These are phyloP conservation scores for Penstemon eatonii DNA, from an alignment of 257 asterid genomes.

Conservation along the genomic window DNA sequence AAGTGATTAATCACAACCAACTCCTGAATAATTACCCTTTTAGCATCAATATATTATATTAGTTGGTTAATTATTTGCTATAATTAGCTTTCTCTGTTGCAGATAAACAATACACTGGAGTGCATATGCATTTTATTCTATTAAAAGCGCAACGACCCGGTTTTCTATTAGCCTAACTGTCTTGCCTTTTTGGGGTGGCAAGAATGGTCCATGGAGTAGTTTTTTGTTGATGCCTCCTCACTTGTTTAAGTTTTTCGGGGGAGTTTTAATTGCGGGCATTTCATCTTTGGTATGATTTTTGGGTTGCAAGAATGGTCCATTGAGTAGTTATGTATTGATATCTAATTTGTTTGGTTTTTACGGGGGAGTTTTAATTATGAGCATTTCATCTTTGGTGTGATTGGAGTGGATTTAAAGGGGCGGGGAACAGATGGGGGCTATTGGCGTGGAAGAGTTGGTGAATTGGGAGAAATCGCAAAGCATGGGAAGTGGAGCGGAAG, in stretches of 20 bases:
- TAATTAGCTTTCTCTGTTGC: slow-evolving; percentile 42
- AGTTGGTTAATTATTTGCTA: slow-evolving; percentile 37
- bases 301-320: slow-evolving; percentile 16
- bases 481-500: slow-evolving; percentile 52
- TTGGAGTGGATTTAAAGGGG: slow-evolving; percentile 21
- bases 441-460: slow-evolving; percentile 76
- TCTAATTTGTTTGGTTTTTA: slow-evolving; percentile 21
- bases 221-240: too few relatives aligned
- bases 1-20: slow-evolving; percentile 72
- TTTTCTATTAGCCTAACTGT: slow-evolving; percentile 27
- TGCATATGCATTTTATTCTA: not conserved
- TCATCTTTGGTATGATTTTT: too few relatives aligned
- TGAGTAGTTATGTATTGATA: slow-evolving; percentile 18
- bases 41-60: slow-evolving; percentile 28
- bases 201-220: too few relatives aligned
- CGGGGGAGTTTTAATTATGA: slow-evolving; percentile 27
- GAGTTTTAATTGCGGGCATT: too few relatives aligned
- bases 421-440: slow-evolving; percentile 66
- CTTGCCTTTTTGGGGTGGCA: slow-evolving; percentile 21
- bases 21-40: slow-evolving; percentile 35
- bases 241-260: too few relatives aligned
- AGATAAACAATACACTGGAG: slow-evolving; percentile 43
- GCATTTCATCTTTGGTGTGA: slow-evolving; percentile 20
- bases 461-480: slow-evolving; percentile 85
- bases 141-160: not conserved